Evolutionary conservation across 2,329 filamentous ascomycete species (phyloP).

Genomic region (Davidsoniella eucalypti): DNA sequence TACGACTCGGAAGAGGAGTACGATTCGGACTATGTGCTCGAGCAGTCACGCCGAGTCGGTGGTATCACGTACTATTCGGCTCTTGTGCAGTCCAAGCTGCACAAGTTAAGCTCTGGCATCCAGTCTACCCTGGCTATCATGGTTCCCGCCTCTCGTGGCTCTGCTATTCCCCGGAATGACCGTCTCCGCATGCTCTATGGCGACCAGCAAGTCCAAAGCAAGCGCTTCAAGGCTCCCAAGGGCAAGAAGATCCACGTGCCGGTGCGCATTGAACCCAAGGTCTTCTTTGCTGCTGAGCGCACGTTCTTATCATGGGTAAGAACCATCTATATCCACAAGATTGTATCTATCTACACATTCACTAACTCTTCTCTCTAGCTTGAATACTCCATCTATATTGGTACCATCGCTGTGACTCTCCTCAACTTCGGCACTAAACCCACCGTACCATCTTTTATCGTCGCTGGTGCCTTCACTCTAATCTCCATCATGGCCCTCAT

Average conservation of each 20-base stretch:
- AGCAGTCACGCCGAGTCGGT: constrained; percentile 61
- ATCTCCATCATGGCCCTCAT: constrained; percentile 62
- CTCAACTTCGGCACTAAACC: constrained; percentile 60
- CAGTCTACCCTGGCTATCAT: constrained; percentile 16
- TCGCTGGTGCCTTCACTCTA: constrained; percentile 64
- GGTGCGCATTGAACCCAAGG: constrained; percentile 90
- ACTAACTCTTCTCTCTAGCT: constrained; percentile 36
- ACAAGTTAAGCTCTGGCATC: constrained; percentile 5
- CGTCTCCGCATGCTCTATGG: constrained; percentile 37
- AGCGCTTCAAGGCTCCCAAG: constrained; percentile 54
- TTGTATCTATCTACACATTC: neutral
- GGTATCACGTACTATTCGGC: constrained; percentile 58
- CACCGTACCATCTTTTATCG: constrained; percentile 42
- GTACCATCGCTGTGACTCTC: constrained; percentile 67
- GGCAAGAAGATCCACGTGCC: constrained; percentile 93
- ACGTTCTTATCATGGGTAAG: constrained; percentile 88
- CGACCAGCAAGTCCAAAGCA: constrained; percentile 35
- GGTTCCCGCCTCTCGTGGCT: constrained; percentile 37
- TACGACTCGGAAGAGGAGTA: constrained; percentile 80
- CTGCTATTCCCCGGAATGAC: constrained; percentile 41
- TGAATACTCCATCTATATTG: constrained; percentile 90
- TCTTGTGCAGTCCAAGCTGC: constrained; percentile 19
- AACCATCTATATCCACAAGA: constrained; percentile 12
- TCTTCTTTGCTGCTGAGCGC: constrained; percentile 89
- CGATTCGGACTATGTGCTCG: constrained; percentile 55